Conservation (phyloP, 768 basidiomycete species). For the Dioszegia hungarica region DNA sequence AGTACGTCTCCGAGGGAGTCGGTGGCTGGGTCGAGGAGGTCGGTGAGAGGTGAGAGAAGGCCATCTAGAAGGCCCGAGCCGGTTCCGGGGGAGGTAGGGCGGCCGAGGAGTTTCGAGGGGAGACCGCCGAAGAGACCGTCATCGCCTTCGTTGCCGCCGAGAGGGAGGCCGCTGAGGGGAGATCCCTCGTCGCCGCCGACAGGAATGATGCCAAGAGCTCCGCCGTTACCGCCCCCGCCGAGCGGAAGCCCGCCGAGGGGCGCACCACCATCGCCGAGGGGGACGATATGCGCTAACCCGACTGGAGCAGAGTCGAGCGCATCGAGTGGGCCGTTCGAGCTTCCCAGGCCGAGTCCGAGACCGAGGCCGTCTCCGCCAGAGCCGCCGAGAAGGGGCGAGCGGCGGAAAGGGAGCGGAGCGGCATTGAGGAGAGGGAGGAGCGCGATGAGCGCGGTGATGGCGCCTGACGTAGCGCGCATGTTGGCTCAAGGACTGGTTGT, state of each 20-base stretch:
- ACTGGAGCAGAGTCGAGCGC: background rate
- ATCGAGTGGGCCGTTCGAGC: background rate
- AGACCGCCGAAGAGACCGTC: background rate
- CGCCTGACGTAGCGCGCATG: background rate
- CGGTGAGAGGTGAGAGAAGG: background rate
- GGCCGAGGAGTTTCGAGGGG: background rate
- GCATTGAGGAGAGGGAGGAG: background rate
- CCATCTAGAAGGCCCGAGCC: background rate
- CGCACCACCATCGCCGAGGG: no score
- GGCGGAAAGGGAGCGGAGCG: background rate
- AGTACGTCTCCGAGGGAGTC: background rate
- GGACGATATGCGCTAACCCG: no score
- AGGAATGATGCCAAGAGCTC: background rate
- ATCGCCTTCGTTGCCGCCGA: no score
- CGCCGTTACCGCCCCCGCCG: no score
- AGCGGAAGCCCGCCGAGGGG: no score
- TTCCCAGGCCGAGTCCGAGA: background rate
- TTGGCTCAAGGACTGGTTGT: background rate
- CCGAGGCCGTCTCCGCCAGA: background rate
- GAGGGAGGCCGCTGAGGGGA: background rate
- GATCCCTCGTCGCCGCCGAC: background rate
- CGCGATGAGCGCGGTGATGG: background rate
- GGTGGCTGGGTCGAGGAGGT: background rate
- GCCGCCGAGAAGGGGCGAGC: background rate
- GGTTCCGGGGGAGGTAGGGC: background rate